Conservation (phyloP, 2,329 filamentous ascomycete genomes). For the Dothideomycetidae sp. region DNA sequence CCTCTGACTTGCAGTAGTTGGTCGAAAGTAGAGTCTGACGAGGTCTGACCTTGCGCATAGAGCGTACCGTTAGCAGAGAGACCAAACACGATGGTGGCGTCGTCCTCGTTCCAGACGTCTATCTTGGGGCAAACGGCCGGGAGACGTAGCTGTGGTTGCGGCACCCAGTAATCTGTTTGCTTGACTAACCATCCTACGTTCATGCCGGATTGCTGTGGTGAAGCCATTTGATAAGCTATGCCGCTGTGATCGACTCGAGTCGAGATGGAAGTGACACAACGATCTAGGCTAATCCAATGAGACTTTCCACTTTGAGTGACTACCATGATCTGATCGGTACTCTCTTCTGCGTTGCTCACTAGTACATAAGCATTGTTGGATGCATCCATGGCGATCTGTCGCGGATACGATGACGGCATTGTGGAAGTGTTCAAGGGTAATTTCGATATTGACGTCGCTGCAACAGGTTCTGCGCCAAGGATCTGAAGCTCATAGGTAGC, state of each 20-base stretch:
- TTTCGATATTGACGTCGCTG: no score
- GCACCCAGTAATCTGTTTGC: background rate
- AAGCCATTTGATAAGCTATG: constrained; percentile 15
- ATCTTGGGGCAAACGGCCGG: constrained; percentile 17
- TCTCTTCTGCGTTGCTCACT: constrained; percentile 11
- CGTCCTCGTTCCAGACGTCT: constrained; percentile 24
- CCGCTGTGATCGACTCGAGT: constrained; percentile 12
- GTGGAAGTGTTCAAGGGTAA: no score
- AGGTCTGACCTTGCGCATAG: constrained; percentile 38
- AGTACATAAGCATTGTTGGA: constrained; percentile 25
- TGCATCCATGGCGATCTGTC: constrained; percentile 34
- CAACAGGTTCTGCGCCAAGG: constrained; percentile 41
- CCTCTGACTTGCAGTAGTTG: constrained; percentile 62
- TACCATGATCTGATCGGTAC: constrained; percentile 14
- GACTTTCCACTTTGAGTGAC: background rate
- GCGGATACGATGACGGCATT: constrained; percentile 14
- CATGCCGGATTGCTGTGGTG: constrained; percentile 1
- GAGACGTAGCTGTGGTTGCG: constrained; percentile 9
- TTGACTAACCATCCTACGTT: background rate
- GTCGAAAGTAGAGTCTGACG: constrained; percentile 29
- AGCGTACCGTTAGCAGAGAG: constrained; percentile 64
- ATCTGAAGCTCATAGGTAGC: constrained; percentile 55
- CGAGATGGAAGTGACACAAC: background rate
- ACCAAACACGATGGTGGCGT: constrained; percentile 38
- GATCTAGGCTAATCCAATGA: background rate